Evolutionary conservation across 352 stramenopile species (phyloP).

Genomic region (Phytopythium delawarense): DNA sequence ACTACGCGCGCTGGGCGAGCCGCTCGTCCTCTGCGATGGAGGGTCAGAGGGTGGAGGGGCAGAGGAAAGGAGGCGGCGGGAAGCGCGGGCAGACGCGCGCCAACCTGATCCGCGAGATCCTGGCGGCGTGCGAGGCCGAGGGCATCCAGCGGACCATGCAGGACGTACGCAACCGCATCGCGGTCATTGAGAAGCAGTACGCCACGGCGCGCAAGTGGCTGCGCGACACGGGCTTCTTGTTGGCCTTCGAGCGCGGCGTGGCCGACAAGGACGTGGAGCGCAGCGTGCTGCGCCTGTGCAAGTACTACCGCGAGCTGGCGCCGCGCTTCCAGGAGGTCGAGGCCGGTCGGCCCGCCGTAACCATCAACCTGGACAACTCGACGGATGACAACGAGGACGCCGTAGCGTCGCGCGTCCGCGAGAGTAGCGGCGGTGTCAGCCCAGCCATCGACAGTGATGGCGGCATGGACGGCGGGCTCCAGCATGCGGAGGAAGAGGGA

Average conservation of each 20-base stretch:
- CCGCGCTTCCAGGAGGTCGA: not conserved
- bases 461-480: conserved; percentile 5
- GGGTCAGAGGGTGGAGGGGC: not conserved
- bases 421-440: not conserved
- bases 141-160: conserved; percentile 13
- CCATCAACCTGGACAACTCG: conserved; percentile 7
- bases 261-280: conserved; percentile 8
- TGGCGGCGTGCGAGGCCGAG: conserved; percentile 11
- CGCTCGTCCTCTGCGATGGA: not conserved
- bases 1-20: conserved; percentile 21
- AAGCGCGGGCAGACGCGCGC: conserved; percentile 2
- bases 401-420: conserved; percentile 6
- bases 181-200: conserved; percentile 17
- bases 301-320: conserved; percentile 25
- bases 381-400: conserved; percentile 13
- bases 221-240: conserved; percentile 10
- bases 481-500: conserved; percentile 11
- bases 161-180: conserved; percentile 15
- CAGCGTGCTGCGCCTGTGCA: conserved; percentile 20
- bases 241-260: conserved; percentile 7
- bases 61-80: no score
- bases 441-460: not conserved
- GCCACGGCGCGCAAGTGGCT: conserved; percentile 14
- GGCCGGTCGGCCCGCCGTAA: not conserved
- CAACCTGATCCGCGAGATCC: conserved; percentile 12